A percentile compares a stretch with the other conserved stretches of the same genome.
These are phyloP conservation scores for Prillingera fragicola DNA, from an alignment of 1,284 basidiomycete species.

Conservation along the genomic window DNA sequence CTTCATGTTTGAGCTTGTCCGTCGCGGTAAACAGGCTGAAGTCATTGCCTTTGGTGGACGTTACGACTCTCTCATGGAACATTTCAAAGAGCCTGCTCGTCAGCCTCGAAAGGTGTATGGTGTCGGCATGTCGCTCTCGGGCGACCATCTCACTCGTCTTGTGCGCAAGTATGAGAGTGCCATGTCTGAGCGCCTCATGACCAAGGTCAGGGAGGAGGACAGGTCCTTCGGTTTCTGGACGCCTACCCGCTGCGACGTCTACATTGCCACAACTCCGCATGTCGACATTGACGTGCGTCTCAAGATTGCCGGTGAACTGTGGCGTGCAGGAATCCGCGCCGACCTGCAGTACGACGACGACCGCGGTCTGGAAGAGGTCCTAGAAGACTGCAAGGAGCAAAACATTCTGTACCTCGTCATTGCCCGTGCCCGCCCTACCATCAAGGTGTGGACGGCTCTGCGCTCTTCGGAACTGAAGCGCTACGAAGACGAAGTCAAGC, in stretches of 20 bases:
- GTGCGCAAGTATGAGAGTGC: conserved; percentile 49
- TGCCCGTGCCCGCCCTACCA: conserved; percentile 35
- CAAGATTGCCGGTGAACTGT: conserved; percentile 52
- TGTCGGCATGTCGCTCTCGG: conserved; percentile 53
- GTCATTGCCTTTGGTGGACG: conserved; percentile 51
- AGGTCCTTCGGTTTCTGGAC: conserved; percentile 50
- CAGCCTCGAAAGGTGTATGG: conserved; percentile 45
- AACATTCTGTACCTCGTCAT: conserved; percentile 47
- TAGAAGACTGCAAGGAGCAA: conserved; percentile 45
- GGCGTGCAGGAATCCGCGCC: conserved; percentile 53
- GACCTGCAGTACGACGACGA: conserved; percentile 54
- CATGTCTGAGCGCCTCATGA: conserved; percentile 45
- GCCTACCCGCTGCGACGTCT: conserved; percentile 53
- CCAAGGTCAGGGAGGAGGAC: conserved; percentile 47
- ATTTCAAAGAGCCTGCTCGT: conserved; percentile 48
- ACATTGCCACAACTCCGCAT: conserved; percentile 51
- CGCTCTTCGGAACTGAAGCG: conserved; percentile 10
- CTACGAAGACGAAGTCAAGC: conserved; percentile 46
- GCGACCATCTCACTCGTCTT: conserved; percentile 51
- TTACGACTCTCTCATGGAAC: conserved; percentile 53
- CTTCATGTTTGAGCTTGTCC: conserved; percentile 53
- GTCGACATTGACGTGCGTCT: conserved; percentile 51
- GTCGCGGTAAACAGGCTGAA: conserved; percentile 50
- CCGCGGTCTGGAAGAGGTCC: conserved; percentile 38
- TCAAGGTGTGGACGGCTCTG: conserved; percentile 43